Base-by-base conservation (phyloP, 495 filamentous ascomycete genomes). In the Diplogelasinospora grovesii region DNA sequence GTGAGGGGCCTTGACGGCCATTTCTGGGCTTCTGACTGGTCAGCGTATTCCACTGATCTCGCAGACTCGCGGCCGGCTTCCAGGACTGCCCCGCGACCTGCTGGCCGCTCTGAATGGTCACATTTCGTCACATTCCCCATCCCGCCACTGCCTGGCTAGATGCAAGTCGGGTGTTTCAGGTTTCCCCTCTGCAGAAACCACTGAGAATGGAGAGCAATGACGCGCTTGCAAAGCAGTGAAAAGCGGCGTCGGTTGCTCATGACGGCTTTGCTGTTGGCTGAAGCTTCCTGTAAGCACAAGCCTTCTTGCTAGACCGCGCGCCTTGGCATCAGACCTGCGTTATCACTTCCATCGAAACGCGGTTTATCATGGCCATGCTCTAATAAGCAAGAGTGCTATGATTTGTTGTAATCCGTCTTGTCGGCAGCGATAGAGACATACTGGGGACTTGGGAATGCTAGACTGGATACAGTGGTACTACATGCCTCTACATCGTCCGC, bases 91-190 rank as follows among this genome's bases (percentile, higher is more conserved):
- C 23, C 36, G 16, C 25, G 23, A 18, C 28, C 22, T 37, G 18
- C 14, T 26, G 15, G 28, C 30, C 23, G 39, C 22, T 36, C 35
- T 56, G 56, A 52, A 27, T 52, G 53, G 53, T 25, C 36, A 36
- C 30, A 37, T 25, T 28, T 47, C 28, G 37, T 45, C 39, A 39
- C 36, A 47, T 45, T 50, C 41, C 22, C 41, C 47, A 31, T 16
- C 19, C 21, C 40, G n/a, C 35, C 35, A 13, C n/a, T 22, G 25
- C 26, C 20, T 34, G 27, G 22, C 23, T 16, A 22, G 14, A 25
- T 24, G 32, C 23, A 20, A 35, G 36, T 49, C 36, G 46, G 41
- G 36, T 47, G 54, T 54, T 60, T 56, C 56, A 57, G 49, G 54
- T 57, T 53, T 57, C 34, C n/a, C 33, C 21, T 45, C 41, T 43